Evolutionary conservation across 73 alveolate genomes (phyloP), one percentile per base, ranked within the genome.

Genomic region (Paramecium caudatum): DNA sequence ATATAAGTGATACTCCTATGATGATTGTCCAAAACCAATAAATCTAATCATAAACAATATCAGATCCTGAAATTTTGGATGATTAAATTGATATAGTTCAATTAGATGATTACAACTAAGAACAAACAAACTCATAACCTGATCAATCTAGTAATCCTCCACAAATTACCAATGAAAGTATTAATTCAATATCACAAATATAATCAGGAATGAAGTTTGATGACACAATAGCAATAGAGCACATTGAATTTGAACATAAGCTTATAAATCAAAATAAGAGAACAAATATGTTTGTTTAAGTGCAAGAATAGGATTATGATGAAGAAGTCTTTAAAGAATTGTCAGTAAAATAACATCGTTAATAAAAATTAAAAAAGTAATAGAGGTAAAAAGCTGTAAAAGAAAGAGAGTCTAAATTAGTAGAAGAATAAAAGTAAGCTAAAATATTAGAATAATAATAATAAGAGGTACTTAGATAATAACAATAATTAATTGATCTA

Each of bases 301-400:
- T 55, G 12, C 46, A 55, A 4, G 80, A 55, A 4, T 27, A 27
- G 46, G 80, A 55, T 55, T 55, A 55, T 1, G 30, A 55, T 55
- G 46, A 55, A 55, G 80, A 55, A 55, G 30, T 55, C 5, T 55
- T 55, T 55, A 55, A 27, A 43, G 80, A 17, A 4, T 6, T 27
- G 7, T 27, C 23, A 43, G 30, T 10, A 55, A 27, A 55, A 5
- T 27, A 55, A 4, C 46, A 55, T 6, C n/a, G 30, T 10, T 12
- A 27, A 23, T 37, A 55, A 10, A 55, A 55, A 55, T 37, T 27
- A 23, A 55, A 55, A 55, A 55, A 55, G 12, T 27, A 21, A 55
- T 27, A 49, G 45, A 55, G 30, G 7, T 55, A 27, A 55, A 55
- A 55, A 55, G 80, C 80, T 27, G 30, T 37, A 55, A 43, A 55